These are phyloP conservation scores for Phaffia rhodozyma DNA, from an alignment of 1,284 basidiomycete species.

Conservation along the genomic window DNA sequence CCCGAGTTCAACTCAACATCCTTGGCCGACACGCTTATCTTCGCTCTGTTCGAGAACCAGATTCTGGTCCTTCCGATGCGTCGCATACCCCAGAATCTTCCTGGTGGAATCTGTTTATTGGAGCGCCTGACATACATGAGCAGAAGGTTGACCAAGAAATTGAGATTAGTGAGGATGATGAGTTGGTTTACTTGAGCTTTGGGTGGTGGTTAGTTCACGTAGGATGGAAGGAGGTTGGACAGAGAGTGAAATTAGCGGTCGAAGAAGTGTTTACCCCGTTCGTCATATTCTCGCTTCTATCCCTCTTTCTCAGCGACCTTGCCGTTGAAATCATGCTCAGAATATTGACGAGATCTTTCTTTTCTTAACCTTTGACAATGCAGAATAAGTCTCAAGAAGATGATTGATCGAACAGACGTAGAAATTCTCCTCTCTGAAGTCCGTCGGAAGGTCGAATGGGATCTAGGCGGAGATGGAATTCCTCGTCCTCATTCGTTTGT, in stretches of 20 bases:
- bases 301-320: conserved; percentile 2
- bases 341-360: too few relatives aligned
- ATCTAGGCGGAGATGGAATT: conserved; percentile 38
- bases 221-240: conserved; percentile 71
- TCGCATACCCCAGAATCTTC: background rate
- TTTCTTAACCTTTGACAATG: background rate
- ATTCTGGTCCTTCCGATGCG: conserved; percentile 24
- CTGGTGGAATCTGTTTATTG: conserved; percentile 8
- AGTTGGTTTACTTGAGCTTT: conserved; percentile 67
- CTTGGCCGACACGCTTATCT: conserved; percentile 74
- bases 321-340: too few relatives aligned
- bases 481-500: conserved; percentile 48
- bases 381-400: conserved; percentile 66
- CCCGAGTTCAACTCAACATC: conserved; percentile 66
- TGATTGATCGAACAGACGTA: conserved; percentile 54
- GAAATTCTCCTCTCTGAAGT: conserved; percentile 56
- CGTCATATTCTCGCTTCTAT: conserved; percentile 26
- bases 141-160: conserved; percentile 28
- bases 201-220: conserved; percentile 85
- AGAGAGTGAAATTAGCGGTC: conserved; percentile 57
- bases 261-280: conserved; percentile 69
- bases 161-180: conserved; percentile 45
- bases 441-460: conserved; percentile 52
- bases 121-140: conserved; percentile 8
- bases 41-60: conserved; percentile 51